Base-by-base conservation (phyloP, 108 stramenopile species). In the Epithemia pelagica region DNA sequence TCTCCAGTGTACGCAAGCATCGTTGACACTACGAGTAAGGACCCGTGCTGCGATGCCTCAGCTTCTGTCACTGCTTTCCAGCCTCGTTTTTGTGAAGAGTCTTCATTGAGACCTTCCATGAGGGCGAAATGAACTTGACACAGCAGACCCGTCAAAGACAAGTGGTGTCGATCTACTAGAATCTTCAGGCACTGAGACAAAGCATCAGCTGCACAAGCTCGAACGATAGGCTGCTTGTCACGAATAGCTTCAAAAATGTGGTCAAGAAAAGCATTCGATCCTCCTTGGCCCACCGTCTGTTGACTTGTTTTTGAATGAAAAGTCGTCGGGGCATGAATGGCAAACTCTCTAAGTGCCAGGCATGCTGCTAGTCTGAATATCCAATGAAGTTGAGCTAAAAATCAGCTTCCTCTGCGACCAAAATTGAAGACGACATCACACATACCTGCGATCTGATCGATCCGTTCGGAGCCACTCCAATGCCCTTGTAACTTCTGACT, bases 151-250 rank as follows among this genome's bases (percentile, higher is more conserved):
- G 87, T 90, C 55, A 88, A 71, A 0, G 81, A 86, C 33, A 58
- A 28, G 30, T 88, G 82, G 46, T 79, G 77, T 23, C 94, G 70
- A 22, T 90, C 89, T 68, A 91, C 84, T 37, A 92, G 69, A 61
- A 90, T 81, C 63, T 81, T 79, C 18, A 90, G 78, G 58, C 84
- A 92, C 57, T 87, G 87, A 2, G 86, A 80, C 7, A 99, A 70
- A 5, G 99, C 92, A 71, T 93, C 87, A 18, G 94, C 96, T 21
- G 98, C 97, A 37, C 94, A 94, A 0, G 79, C 83, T 1, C 98
- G 79, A 19, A 98, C 92, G 66, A 92, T 84, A 0, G 90, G 88
- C 53, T 90, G 90, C 37, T 73, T 69, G 81, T 97, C 97, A 24
- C 82, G 46, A 30, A 98, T 63, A 24, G 86, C 83, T 15, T 81